Conservation (phyloP, 2,329 filamentous ascomycete genomes). For the Sclerotiophoma versabilis region DNA sequence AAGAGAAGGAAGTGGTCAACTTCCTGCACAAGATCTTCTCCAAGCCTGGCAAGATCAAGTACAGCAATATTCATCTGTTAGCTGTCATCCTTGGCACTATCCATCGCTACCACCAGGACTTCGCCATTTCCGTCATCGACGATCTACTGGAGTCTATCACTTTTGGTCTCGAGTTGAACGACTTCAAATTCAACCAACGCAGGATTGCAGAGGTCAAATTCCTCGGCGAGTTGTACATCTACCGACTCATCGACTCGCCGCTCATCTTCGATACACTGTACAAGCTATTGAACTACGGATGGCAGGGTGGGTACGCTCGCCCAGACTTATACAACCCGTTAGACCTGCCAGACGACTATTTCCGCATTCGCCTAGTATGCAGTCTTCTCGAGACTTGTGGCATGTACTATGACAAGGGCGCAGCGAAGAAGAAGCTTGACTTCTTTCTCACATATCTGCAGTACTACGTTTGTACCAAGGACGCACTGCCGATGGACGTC, state of each 20-base stretch:
- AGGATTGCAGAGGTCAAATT: conserved; percentile 96
- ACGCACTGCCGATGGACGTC: conserved; percentile 91
- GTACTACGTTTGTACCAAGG: conserved; percentile 94
- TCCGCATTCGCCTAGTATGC: conserved; percentile 88
- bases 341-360: conserved; percentile 92
- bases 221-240: conserved; percentile 95
- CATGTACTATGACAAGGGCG: conserved; percentile 92
- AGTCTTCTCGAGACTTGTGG: conserved; percentile 94
- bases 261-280: conserved; percentile 96
- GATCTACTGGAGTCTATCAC: conserved; percentile 87
- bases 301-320: conserved; percentile 80
- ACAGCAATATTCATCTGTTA: conserved; percentile 92
- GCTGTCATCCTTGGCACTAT: conserved; percentile 88
- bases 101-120: conserved; percentile 89
- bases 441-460: conserved; percentile 97
- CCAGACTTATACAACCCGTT: conserved; percentile 79
- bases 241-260: conserved; percentile 93
- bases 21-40: conserved; percentile 91
- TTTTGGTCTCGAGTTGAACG: conserved; percentile 90
- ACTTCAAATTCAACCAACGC: conserved; percentile 96
- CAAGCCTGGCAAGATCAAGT: conserved; percentile 96
- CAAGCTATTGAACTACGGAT: conserved; percentile 91
- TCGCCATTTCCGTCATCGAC: conserved; percentile 90
- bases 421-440: conserved; percentile 94
- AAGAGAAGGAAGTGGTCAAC: conserved; percentile 83